Evolutionary conservation across 208 protist genomes (phyloP).

Genomic region (Leishmania tropica): DNA sequence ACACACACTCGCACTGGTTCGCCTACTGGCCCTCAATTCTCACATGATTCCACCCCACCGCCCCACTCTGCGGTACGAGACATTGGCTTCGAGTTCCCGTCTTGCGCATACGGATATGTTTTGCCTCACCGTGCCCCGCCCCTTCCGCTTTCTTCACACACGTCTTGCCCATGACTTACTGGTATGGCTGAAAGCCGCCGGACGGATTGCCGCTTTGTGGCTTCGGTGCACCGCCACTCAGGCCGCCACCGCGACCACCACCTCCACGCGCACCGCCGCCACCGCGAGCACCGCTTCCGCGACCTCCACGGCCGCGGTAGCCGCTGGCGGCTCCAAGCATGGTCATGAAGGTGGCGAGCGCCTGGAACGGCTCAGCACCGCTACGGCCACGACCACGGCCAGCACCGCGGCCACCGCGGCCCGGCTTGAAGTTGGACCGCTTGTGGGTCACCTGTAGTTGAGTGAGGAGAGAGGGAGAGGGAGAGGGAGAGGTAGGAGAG

Average conservation of each 20-base stretch:
- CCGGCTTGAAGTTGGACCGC: slow-evolving; percentile 65
- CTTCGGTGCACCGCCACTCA: slow-evolving; percentile 11
- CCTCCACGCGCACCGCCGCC: slow-evolving; percentile 34
- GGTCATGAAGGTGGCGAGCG: slow-evolving; percentile 71
- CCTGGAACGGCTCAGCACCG: slow-evolving; percentile 55
- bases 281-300: slow-evolving; percentile 21
- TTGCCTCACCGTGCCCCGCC: too few relatives aligned
- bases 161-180: slow-evolving; percentile 21
- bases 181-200: slow-evolving; percentile 61
- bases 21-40: background rate
- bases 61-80: background rate
- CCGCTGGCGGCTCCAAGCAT: slow-evolving; percentile 52
- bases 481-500: background rate
- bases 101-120: background rate
- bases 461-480: slow-evolving; percentile 3
- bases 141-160: background rate
- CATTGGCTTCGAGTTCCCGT: background rate
- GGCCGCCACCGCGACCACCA: slow-evolving; percentile 12
- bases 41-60: background rate
- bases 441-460: slow-evolving; percentile 70
- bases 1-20: background rate
- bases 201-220: slow-evolving; percentile 21
- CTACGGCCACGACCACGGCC: slow-evolving; percentile 24
- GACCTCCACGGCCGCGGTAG: slow-evolving; percentile 23
- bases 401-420: slow-evolving; percentile 52